Base-by-base conservation (phyloP, 371 early-diverging fungal genomes). In the Capniomyces stellatus region DNA sequence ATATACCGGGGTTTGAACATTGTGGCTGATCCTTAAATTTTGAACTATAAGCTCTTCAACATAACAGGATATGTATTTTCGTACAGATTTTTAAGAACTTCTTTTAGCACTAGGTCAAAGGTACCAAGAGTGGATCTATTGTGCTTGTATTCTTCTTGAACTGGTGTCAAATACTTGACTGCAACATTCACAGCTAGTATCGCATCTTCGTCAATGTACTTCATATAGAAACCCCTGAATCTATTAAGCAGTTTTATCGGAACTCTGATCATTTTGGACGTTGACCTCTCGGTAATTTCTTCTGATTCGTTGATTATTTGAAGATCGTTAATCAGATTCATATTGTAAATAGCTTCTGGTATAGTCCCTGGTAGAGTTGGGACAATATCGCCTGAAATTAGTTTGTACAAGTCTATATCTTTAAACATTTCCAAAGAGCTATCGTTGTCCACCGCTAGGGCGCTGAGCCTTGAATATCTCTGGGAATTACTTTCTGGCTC, bases 181-280 rank as follows among this genome's bases (percentile, higher is more conserved):
- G 35, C 6, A 35, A 35, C 15, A 15, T 35, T 35, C 15, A 35
- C 15, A 6, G 35, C 35, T 15, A 35, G 35, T 35, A 35, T 15
- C 35, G 35, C 6, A 35, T 35, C 35, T 15, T 35, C 10, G 10
- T 10, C 15, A 35, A 35, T 35, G 15, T 10, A 35, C 35, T 35
- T 35, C 15, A 10, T 35, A 15, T 35, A 35, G 15, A 35, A 35
- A 6, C 35, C n/a, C n/a, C n/a, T n/a, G n/a, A n/a, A n/a, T n/a
- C n/a, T n/a, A n/a, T n/a, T n/a, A n/a, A n/a, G n/a, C n/a, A 52
- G 42, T 4, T 44, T 52, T 25, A 4, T 41, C 2, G 53, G 53
- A 18, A 52, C 41, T 24, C 8, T 18, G 18, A 27, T 44, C 19
- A 21, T 3, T 23, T 42, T 43, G 4, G 42, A 28, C 3, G 39